These are phyloP conservation scores for Beta lomatogona DNA, from an alignment of 179 eudicot species.

Conservation along the genomic window DNA sequence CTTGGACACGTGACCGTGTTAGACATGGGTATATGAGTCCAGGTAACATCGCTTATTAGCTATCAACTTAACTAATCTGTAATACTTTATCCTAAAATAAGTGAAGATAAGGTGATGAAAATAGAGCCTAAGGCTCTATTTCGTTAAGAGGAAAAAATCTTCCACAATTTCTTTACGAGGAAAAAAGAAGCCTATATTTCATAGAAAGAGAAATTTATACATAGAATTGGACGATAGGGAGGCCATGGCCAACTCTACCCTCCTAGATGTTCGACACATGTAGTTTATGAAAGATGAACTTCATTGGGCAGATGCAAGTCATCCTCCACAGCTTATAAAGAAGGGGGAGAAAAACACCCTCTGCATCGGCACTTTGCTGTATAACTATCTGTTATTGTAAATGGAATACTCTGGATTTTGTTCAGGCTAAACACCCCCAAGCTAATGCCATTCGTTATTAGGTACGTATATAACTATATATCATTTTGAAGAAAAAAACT, in stretches of 20 bases:
- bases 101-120: not conserved
- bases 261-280: not conserved
- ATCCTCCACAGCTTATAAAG: not conserved
- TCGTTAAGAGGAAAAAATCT: too few species aligned
- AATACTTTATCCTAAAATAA: too few species aligned
- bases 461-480: too few species aligned
- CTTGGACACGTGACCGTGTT: too few species aligned
- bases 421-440: not conserved
- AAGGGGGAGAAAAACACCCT: not conserved
- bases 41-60: too few species aligned
- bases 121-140: not conserved
- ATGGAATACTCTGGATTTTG: not conserved
- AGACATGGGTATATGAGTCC: too few species aligned
- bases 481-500: too few species aligned
- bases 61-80: too few species aligned
- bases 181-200: not conserved
- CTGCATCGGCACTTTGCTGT: not conserved
- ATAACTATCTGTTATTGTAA: not conserved
- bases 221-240: not conserved
- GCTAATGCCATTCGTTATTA: not conserved
- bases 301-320: not conserved
- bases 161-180: not conserved
- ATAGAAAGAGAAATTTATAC: not conserved
- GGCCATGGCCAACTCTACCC: not conserved
- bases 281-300: not conserved